Evolutionary conservation across 1,139 yeast genomes (phyloP).

Genomic region (Pichia sp.): DNA sequence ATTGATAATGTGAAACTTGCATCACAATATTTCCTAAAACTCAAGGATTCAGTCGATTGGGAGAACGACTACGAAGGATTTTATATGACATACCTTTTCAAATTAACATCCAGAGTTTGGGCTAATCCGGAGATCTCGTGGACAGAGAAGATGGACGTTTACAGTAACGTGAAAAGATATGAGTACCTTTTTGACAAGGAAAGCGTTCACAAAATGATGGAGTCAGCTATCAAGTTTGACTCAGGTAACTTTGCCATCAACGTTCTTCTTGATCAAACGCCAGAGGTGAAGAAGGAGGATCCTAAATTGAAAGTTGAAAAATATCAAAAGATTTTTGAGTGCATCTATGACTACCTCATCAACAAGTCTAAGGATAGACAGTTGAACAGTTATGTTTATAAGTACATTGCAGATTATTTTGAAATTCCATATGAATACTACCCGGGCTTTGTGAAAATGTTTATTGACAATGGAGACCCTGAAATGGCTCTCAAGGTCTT

Average conservation of each 20-base stretch:
- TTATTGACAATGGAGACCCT: slow-evolving; percentile 52
- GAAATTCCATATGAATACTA: slow-evolving; percentile 54
- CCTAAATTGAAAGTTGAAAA: slow-evolving; percentile 14
- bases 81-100: slow-evolving; percentile 28
- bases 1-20: slow-evolving; percentile 25
- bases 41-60: slow-evolving; percentile 39
- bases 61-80: slow-evolving; percentile 27
- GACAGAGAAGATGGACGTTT: slow-evolving; percentile 26
- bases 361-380: slow-evolving; percentile 27
- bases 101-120: slow-evolving; percentile 26
- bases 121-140: slow-evolving; percentile 24
- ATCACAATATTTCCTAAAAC: slow-evolving; percentile 30
- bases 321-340: slow-evolving; percentile 34
- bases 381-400: slow-evolving; percentile 41
- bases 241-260: slow-evolving; percentile 37
- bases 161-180: slow-evolving; percentile 31
- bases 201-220: slow-evolving; percentile 42
- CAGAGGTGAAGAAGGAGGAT: slow-evolving; percentile 31
- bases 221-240: slow-evolving; percentile 12
- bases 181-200: slow-evolving; percentile 33
- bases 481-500: slow-evolving; percentile 61
- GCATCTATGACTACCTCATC: slow-evolving; percentile 41
- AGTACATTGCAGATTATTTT: slow-evolving; percentile 52
- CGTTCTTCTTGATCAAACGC: slow-evolving; percentile 54
- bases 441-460: slow-evolving; percentile 52